Evolutionary conservation across 2,329 filamentous ascomycete species (phyloP), one percentile per base, ranked within the genome.

Genomic region (Aspergillus novoparasiticus): DNA sequence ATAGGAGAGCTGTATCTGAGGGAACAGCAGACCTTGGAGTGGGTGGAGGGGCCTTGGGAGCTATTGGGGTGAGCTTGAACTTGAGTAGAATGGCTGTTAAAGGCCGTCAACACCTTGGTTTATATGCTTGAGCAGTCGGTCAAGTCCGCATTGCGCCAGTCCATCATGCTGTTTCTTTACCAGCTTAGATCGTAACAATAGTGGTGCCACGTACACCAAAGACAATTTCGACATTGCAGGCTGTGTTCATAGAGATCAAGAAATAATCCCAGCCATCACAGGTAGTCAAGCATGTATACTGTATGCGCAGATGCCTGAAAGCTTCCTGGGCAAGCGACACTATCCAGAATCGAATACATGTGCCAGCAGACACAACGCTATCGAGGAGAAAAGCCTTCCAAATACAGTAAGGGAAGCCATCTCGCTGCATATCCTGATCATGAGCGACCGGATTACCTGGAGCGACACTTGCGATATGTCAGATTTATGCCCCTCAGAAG

Each of bases 171-270:
- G 12, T 14, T n/a, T 21, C 14, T 39, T 34, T 9, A 6, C 12
- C 36, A 8, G 3, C n/a, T 23, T 26, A 6, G 6, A 8, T 19
- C 2, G 14, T 19, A 34, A 39, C 32, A 16, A 16, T 26, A 10
- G n/a, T 55, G 32, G 51, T 26, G 32, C 51, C 51, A 55, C 51
- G 51, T 55, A 55, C 10, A 39, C n/a, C 51, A n/a, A n/a, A 30
- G 6, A 50, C 16, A 30, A 19, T 9, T 19, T 50, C 1, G 4
- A 54, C n/a, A 36, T 36, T 6, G 19, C 4, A 36, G 51, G 8
- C 16, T 53, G 50, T 36, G 51, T 36, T 32, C 10, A 54, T 54
- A 1, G 6, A 11, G 2, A 28, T 50, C 46, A 50, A 30, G 26
- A 30, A 6, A 50, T 19, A 10, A 54, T 54, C 30, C 32, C 30